These are phyloP conservation scores for Jatropha podagrica DNA, from an alignment of 441 rosid genomes.

Conservation along the genomic window DNA sequence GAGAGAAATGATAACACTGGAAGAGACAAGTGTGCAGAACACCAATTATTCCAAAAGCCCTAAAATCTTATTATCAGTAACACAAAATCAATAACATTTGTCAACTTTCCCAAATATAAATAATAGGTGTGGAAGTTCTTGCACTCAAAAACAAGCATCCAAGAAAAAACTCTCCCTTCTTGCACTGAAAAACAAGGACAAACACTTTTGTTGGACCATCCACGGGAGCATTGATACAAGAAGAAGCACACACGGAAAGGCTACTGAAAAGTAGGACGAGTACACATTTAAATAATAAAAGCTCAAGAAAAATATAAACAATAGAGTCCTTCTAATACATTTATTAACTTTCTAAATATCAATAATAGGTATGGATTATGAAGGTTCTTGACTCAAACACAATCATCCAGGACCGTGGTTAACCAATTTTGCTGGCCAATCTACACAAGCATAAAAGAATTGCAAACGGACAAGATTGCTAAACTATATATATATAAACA, in stretches of 20 bases:
- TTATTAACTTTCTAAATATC: no score
- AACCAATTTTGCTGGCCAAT: no score
- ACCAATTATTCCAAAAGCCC: background rate
- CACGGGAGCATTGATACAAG: background rate
- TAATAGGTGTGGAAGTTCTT: background rate
- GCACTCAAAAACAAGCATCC: slow-evolving; percentile 1
- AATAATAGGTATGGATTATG: no score
- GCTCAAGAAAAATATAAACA: background rate
- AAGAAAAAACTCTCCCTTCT: background rate
- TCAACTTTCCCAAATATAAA: background rate
- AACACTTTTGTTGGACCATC: background rate
- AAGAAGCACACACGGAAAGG: background rate
- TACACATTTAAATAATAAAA: background rate
- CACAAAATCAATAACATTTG: background rate
- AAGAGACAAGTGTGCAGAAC: background rate
- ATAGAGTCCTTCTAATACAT: no score
- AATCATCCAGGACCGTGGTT: no score
- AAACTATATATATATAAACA: no score
- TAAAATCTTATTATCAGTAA: no score
- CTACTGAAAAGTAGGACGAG: background rate
- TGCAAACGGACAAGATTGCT: background rate
- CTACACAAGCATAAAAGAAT: no score
- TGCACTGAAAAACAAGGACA: background rate
- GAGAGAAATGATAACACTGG: background rate
- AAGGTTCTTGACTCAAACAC: no score